Conservation (phyloP, 352 stramenopile species). For the Peronospora tabacina region DNA sequence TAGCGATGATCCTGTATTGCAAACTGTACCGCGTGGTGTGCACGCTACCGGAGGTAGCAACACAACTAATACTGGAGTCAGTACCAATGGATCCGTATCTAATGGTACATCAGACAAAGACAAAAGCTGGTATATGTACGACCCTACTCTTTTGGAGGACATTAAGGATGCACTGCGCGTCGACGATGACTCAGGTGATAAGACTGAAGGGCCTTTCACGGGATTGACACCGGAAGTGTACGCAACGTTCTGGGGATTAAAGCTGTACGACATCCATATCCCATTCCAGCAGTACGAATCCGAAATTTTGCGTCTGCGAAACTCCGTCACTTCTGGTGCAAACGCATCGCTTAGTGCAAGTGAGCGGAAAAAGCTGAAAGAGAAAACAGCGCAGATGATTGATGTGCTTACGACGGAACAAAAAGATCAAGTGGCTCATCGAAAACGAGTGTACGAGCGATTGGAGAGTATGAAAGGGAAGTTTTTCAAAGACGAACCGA, state of each 20-base stretch:
- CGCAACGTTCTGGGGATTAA: conserved; percentile 81
- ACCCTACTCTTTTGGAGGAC: conserved; percentile 47
- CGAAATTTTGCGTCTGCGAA: conserved; percentile 68
- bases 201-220: conserved; percentile 40
- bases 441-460: conserved; percentile 75
- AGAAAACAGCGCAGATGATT: conserved; percentile 70
- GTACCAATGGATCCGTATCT: conserved; percentile 7
- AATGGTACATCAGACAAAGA: conserved; percentile 12
- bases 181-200: conserved; percentile 10
- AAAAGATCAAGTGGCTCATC: conserved; percentile 79
- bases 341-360: conserved; percentile 32
- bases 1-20: conserved; percentile 60
- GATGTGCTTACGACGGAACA: conserved; percentile 80
- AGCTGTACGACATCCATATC: conserved; percentile 82
- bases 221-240: conserved; percentile 74
- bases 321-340: conserved; percentile 38
- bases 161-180: conserved; percentile 36
- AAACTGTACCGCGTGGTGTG: conserved; percentile 52
- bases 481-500: conserved; percentile 49
- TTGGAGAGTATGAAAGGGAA: conserved; percentile 60
- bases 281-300: conserved; percentile 81
- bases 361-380: conserved; percentile 79
- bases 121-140: conserved; percentile 64
- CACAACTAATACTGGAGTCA: conserved; percentile 18
- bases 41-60: conserved; percentile 32